A percentile compares a stretch with the other conserved stretches of the same genome.
phyloP scores from a whole-genome alignment of 1,284 basidiomycete species.

The Psilocybe mexicana region DNA sequence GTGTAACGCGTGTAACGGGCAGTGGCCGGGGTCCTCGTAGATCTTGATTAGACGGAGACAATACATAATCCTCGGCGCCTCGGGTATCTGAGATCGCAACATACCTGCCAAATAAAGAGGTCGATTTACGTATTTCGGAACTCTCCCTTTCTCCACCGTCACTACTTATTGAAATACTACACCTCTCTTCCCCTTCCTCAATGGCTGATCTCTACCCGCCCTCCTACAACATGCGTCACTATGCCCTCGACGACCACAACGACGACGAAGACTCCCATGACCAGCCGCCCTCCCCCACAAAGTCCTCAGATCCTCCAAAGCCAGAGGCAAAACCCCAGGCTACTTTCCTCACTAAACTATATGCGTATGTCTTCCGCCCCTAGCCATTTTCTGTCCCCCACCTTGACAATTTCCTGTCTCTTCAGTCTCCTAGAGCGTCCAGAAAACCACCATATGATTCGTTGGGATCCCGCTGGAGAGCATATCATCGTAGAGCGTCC shows the following conservation, averaged over 20 bases:
- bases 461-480: conserved; percentile 87
- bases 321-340: conserved; percentile 78
- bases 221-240: conserved; percentile 43
- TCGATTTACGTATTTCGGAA: conserved; percentile 42
- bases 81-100: conserved; percentile 32
- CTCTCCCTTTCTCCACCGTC: conserved; percentile 44
- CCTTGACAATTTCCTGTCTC: conserved; percentile 9
- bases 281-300: conserved; percentile 45
- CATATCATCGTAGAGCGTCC: conserved; percentile 91
- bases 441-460: conserved; percentile 90
- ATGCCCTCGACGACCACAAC: conserved; percentile 26
- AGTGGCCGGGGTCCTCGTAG: not conserved
- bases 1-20: not conserved
- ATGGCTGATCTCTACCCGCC: conserved; percentile 76
- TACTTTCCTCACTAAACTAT: conserved; percentile 90
- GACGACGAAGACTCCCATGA: conserved; percentile 53
- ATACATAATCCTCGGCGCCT: conserved; percentile 37
- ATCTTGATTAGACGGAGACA: conserved; percentile 21
- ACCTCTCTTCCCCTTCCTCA: conserved; percentile 24
- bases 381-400: not conserved
- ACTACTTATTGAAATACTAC: conserved; percentile 35
- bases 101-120: conserved; percentile 29
- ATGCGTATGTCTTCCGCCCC: conserved; percentile 61
- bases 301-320: conserved; percentile 53
- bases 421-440: conserved; percentile 77